phyloP scores from a whole-genome alignment of 306 rosid genomes.

The Vicia faba region DNA sequence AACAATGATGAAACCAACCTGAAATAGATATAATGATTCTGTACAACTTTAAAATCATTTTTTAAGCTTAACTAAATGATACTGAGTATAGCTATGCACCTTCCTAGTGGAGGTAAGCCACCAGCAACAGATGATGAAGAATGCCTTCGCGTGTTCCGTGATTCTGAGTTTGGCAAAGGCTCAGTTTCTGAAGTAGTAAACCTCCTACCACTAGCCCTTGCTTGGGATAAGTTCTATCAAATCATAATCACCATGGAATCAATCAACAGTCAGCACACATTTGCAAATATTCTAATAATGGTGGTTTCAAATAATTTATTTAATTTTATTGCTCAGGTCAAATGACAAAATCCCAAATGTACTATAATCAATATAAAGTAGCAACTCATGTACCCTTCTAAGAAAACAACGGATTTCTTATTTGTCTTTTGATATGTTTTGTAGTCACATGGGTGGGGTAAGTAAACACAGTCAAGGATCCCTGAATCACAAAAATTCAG shows the following conservation, averaged over 20 bases:
- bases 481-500: too few relatives aligned
- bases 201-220: too few relatives aligned
- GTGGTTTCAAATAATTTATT: slow-evolving; percentile 14
- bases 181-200: too few relatives aligned
- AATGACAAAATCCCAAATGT: slow-evolving; percentile 5
- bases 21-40: background rate
- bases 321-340: slow-evolving; percentile 1
- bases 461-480: too few relatives aligned
- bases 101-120: slow-evolving; percentile 96
- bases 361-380: slow-evolving; percentile 10
- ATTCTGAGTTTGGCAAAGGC: slow-evolving; percentile 70
- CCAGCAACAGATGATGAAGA: slow-evolving; percentile 93
- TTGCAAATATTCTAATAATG: slow-evolving; percentile 20
- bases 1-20: too few relatives aligned
- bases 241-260: slow-evolving; percentile 30
- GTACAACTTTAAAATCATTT: background rate
- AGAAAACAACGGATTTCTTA: slow-evolving; percentile 13
- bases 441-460: slow-evolving; percentile 13
- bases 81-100: slow-evolving; percentile 51
- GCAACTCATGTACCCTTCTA: slow-evolving; percentile 21
- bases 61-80: background rate
- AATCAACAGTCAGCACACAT: slow-evolving; percentile 6
- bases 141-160: slow-evolving; percentile 77
- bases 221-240: too few relatives aligned
- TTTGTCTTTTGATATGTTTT: background rate